Base-by-base conservation (phyloP, 75 land plant genomes). In the Cupressus sempervirens region DNA sequence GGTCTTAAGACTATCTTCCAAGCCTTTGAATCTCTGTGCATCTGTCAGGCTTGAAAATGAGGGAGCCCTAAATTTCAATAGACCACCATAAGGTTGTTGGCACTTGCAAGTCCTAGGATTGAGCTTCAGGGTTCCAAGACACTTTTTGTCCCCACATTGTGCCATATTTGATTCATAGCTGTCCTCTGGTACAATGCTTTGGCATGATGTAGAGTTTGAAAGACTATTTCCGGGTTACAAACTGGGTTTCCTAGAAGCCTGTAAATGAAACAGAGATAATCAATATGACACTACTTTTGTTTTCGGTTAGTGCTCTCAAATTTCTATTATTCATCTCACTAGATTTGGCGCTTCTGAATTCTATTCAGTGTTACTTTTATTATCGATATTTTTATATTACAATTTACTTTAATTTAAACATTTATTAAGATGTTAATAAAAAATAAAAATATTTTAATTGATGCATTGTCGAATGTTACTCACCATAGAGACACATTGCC, bases 101-200 rank as follows among this genome's bases (percentile, higher is more conserved):
- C 94, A 94, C 41, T 58, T 75, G 83, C 96, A 95, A 34, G 91
- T 91, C 82, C 87, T 87, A 40, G 92, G 93, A 73, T 79, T 92
- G 20, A 93, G 81, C 82, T 87, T 89, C 72, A 88, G 84, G 36
- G 76, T 90, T 26, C 48, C 0, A 13, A 86, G 58, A 40, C 96
- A 95, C 40, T 82, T 12, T 54, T 80, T 87, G 26, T 80, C 16
- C 36, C 84, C 86, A 83, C 95, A 94, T 48, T 82, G 88, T 26
- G 89, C 87, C 20, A 89, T 54, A 81, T 89, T 91, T 6, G 95
- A 92, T 16, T 52, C 83, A 48, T 81, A 48, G 83, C 53, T 81
- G 38, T 8, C 7, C 30, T 23, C n/a, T 8, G n/a, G 0, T 3
- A 5, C 9, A 67, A 6, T 29, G 26, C 6, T 67, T 20, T 26